phyloP scores from a whole-genome alignment of 176 grass and related monocot genomes.

The Thalia dealbata region DNA sequence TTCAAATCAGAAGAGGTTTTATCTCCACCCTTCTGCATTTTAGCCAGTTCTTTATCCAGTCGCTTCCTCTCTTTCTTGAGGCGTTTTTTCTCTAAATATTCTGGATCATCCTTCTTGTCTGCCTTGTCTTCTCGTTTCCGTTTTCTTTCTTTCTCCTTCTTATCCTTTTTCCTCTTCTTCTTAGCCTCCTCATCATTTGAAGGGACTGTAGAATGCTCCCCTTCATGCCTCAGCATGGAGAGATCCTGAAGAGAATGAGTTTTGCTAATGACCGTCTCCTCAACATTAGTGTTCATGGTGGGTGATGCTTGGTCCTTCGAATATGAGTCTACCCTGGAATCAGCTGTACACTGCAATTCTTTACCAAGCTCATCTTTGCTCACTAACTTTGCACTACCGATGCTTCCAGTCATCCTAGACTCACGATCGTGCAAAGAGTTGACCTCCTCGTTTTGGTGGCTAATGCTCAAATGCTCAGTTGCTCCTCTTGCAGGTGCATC shows the following conservation, averaged over 20 bases:
- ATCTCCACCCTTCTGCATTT: slow-evolving; percentile 43
- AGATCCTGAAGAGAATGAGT: slow-evolving; percentile 22
- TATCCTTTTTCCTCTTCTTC: slow-evolving; percentile 55
- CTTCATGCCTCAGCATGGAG: slow-evolving; percentile 32
- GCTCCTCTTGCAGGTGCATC: slow-evolving; percentile 63
- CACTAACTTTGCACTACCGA: slow-evolving; percentile 62
- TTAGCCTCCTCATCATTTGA: slow-evolving; percentile 30
- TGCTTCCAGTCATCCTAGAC: slow-evolving; percentile 53
- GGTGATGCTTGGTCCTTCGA: slow-evolving; percentile 31
- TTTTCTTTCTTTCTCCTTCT: slow-evolving; percentile 68
- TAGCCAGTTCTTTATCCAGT: slow-evolving; percentile 71
- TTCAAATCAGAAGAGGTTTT: slow-evolving; percentile 26
- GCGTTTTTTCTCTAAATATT: slow-evolving; percentile 73
- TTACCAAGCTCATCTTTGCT: slow-evolving; percentile 44
- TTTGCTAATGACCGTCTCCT: slow-evolving; percentile 22
- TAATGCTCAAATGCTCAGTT: slow-evolving; percentile 35
- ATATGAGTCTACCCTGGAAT: slow-evolving; percentile 45
- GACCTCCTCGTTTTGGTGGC: slow-evolving; percentile 14
- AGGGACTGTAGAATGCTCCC: slow-evolving; percentile 24
- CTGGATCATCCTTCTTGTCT: slow-evolving; percentile 64
- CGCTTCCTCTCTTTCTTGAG: slow-evolving; percentile 81
- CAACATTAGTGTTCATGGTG: slow-evolving; percentile 9
- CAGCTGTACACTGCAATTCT: slow-evolving; percentile 80
- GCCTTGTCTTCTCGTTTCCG: slow-evolving; percentile 45
- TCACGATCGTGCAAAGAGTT: slow-evolving; percentile 18